These are phyloP conservation scores for Trichomonas tenax DNA, from an alignment of 208 protist species.

Conservation along the genomic window DNA sequence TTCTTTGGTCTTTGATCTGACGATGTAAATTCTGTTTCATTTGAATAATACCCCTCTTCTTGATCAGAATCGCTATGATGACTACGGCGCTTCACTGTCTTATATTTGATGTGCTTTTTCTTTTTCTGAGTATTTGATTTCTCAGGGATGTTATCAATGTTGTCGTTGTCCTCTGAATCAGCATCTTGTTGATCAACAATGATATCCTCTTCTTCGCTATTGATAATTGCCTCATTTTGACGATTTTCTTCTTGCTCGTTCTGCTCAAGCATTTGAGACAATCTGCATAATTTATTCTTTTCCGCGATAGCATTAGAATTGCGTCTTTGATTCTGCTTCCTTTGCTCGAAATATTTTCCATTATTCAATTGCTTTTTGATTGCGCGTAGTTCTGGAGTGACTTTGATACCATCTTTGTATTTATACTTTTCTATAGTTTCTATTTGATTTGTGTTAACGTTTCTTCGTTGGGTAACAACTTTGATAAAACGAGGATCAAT, in stretches of 20 bases:
- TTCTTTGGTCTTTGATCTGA: neutral
- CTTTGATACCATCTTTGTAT: neutral
- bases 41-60: neutral
- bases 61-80: neutral
- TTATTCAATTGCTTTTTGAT: neutral
- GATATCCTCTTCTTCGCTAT: neutral
- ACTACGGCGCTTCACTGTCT: neutral
- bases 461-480: neutral
- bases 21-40: neutral
- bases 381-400: neutral
- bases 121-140: neutral
- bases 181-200: neutral
- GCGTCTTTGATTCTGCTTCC: neutral
- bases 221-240: neutral
- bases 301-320: neutral
- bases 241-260: neutral
- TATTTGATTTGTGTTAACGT: neutral
- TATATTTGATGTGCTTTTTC: neutral
- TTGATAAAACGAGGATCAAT: neutral
- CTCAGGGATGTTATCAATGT: neutral
- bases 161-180: neutral
- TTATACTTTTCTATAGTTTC: neutral
- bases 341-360: neutral
- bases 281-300: neutral
- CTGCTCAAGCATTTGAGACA: neutral